A percentile compares a stretch with the other conserved stretches of the same genome.
phyloP scores from a whole-genome alignment of 2,329 filamentous ascomycete species.

The Clarireedia hainanense region DNA sequence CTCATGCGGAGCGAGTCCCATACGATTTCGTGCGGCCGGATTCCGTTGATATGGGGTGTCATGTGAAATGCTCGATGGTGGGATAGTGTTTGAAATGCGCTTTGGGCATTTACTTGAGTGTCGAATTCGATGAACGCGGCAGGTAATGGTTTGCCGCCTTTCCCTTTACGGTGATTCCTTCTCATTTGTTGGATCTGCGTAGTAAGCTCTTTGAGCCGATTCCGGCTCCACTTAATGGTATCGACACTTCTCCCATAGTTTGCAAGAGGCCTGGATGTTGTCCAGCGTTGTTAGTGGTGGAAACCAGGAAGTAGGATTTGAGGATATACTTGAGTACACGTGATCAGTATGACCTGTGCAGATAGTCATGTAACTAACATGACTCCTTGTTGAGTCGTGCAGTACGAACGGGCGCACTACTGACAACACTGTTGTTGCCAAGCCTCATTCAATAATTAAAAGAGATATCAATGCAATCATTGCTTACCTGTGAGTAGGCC shows the following conservation, averaged over 20 bases:
- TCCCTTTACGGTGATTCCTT: slow-evolving; percentile 34
- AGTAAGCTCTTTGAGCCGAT: slow-evolving; percentile 26
- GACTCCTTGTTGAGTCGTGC: too few species aligned
- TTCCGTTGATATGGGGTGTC: slow-evolving; percentile 54
- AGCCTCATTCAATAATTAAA: too few species aligned
- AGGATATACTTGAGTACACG: too few species aligned
- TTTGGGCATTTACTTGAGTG: slow-evolving; percentile 52
- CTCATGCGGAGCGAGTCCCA: slow-evolving; percentile 59
- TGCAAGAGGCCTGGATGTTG: slow-evolving; percentile 25
- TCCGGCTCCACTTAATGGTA: slow-evolving; percentile 32
- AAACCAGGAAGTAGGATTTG: too few species aligned
- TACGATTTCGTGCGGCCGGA: slow-evolving; percentile 54
- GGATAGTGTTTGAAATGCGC: slow-evolving; percentile 55
- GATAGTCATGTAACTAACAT: too few species aligned
- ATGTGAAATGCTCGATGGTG: slow-evolving; percentile 57
- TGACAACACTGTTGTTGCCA: too few species aligned
- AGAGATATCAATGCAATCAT: too few species aligned
- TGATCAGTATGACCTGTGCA: too few species aligned
- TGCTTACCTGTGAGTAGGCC: slow-evolving; percentile 23
- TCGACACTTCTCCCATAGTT: slow-evolving; percentile 31
- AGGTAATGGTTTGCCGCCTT: slow-evolving; percentile 44
- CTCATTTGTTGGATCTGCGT: slow-evolving; percentile 28
- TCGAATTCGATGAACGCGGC: slow-evolving; percentile 61
- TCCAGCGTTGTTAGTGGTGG: too few species aligned
- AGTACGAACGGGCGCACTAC: too few species aligned